Conservation (phyloP, 2,329 filamentous ascomycete genomes). For the Alternaria arbusti region DNA sequence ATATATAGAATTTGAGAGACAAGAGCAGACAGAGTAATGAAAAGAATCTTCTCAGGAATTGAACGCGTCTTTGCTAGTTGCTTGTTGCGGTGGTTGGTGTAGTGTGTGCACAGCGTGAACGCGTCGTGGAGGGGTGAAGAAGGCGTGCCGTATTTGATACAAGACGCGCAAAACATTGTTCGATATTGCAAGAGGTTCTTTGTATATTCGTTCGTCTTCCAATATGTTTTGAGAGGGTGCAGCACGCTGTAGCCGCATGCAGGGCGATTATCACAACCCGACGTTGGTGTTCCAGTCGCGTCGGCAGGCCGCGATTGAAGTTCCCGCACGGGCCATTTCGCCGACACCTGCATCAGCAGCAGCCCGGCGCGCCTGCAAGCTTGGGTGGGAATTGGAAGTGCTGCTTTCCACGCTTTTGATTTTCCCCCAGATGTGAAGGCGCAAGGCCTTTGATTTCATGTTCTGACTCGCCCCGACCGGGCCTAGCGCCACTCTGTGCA, state of each 20-base stretch:
- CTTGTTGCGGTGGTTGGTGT: background rate
- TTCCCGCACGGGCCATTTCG: slow-evolving; percentile 15
- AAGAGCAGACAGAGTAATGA: background rate
- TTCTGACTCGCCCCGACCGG: slow-evolving; percentile 24
- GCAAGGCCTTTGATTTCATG: slow-evolving; percentile 23
- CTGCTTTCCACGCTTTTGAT: slow-evolving; percentile 29
- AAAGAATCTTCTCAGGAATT: rapidly evolving
- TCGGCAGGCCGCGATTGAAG: slow-evolving; percentile 1
- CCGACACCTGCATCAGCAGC: background rate
- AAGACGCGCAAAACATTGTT: background rate
- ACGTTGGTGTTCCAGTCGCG: slow-evolving; percentile 13
- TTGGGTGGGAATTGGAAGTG: slow-evolving; percentile 16
- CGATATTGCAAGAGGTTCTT: rapidly evolving
- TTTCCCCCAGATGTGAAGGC: slow-evolving; percentile 21
- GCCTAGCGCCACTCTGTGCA: slow-evolving; percentile 33
- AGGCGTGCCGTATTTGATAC: background rate
- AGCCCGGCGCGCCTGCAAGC: slow-evolving; percentile 6
- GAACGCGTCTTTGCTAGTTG: background rate
- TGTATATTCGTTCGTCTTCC: background rate
- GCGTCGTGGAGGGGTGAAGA: background rate
- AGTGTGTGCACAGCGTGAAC: background rate
- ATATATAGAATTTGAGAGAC: background rate
- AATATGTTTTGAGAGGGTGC: background rate
- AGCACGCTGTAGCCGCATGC: background rate
- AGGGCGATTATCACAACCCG: background rate